Percentiles rank a stretch among this genome's conserved stretches.
These are phyloP conservation scores for Kwoniella sp. DNA, from an alignment of 768 basidiomycete species.

Conservation along the genomic window DNA sequence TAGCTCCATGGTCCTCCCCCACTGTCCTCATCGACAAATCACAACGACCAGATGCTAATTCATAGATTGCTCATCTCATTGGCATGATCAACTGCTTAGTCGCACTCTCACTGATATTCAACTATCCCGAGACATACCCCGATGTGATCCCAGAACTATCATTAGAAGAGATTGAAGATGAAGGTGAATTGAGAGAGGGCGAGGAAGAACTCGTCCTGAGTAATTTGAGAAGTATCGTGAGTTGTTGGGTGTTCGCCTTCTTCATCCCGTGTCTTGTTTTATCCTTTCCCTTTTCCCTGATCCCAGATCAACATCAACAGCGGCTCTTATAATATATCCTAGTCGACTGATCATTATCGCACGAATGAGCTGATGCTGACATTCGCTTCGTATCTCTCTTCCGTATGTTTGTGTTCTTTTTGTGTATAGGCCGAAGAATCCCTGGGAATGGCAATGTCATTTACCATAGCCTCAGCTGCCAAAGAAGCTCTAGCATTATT, in stretches of 20 bases:
- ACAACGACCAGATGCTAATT: no score
- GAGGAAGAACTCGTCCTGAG: constrained; percentile 63
- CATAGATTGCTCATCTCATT: no score
- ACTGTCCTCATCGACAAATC: no score
- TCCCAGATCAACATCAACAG: no score
- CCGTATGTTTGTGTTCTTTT: no score
- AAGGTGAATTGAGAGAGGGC: constrained; percentile 60
- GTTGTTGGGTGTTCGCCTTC: constrained; percentile 29
- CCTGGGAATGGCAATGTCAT: constrained; percentile 87
- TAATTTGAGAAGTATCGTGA: constrained; percentile 64
- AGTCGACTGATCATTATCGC: no score
- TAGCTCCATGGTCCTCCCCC: no score
- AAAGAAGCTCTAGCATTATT: constrained; percentile 72
- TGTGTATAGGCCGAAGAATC: constrained; percentile 52
- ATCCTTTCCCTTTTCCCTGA: no score
- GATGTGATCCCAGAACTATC: constrained; percentile 75
- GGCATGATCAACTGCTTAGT: constrained; percentile 68
- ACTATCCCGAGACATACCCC: constrained; percentile 81
- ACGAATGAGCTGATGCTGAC: no score
- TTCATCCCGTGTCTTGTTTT: background rate
- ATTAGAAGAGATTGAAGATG: constrained; percentile 66
- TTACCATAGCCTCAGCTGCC: constrained; percentile 83
- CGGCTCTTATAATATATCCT: no score
- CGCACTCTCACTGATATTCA: constrained; percentile 69
- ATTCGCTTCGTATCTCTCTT: no score